A percentile compares a stretch with the other conserved stretches of the same genome.
phyloP scores from a whole-genome alignment of 495 filamentous ascomycete genomes.

The Podospora didyma region DNA sequence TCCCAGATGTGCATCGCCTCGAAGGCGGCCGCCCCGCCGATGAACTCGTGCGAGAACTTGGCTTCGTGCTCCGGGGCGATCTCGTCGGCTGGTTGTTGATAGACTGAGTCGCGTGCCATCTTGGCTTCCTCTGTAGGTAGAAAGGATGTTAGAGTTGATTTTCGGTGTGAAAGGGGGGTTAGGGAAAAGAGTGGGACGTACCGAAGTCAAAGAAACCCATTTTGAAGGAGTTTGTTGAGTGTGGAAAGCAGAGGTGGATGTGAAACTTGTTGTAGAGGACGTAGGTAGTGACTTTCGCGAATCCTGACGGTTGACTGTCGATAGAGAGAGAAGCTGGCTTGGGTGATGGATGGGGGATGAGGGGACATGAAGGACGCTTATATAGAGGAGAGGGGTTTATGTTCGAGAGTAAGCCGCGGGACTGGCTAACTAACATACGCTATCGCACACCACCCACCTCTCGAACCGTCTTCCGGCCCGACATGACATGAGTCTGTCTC shows the following conservation, averaged over 20 bases:
- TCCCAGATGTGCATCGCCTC: conserved; percentile 78
- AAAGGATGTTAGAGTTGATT: not conserved
- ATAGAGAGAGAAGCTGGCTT: no score
- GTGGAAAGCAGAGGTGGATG: conserved; percentile 2
- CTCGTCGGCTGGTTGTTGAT: conserved; percentile 32
- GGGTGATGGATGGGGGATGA: no score
- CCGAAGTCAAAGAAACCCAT: conserved; percentile 38
- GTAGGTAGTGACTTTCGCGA: not conserved
- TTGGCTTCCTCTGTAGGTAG: conserved; percentile 32
- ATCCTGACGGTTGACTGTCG: no score
- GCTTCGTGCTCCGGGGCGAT: conserved; percentile 46
- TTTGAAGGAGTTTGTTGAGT: conserved; percentile 9
- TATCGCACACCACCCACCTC: no score
- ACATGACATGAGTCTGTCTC: no score
- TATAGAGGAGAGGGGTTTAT: no score
- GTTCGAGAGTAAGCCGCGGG: no score
- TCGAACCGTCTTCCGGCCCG: no score
- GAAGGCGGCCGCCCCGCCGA: conserved; percentile 74
- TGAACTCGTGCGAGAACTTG: conserved; percentile 66
- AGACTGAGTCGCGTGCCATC: conserved; percentile 58
- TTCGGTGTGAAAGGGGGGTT: not conserved
- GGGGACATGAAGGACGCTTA: no score
- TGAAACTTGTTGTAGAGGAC: not conserved
- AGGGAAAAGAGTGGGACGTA: conserved; percentile 15
- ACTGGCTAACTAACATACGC: no score